These are phyloP conservation scores for Saccharomyces eubayanus DNA, from an alignment of 805 yeast genomes.

Conservation along the genomic window DNA sequence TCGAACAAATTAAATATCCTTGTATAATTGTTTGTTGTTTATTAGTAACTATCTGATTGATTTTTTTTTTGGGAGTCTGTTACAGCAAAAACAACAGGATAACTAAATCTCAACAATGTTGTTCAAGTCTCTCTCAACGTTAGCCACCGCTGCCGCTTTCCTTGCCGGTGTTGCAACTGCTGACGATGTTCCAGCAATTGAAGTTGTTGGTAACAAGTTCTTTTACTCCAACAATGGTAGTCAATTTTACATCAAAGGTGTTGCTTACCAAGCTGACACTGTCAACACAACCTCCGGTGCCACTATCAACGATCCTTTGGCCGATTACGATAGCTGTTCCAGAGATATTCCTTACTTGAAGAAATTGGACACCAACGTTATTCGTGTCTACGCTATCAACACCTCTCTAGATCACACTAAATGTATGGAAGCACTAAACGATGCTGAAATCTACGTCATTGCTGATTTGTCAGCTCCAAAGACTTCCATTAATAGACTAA, in stretches of 20 bases:
- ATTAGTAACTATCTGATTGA: background rate
- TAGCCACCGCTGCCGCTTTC: conserved; percentile 25
- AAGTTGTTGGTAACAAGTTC: conserved; percentile 69
- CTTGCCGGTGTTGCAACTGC: conserved; percentile 30
- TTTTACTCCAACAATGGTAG: conserved; percentile 71
- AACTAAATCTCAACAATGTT: conserved; percentile 21
- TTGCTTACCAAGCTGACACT: conserved; percentile 71
- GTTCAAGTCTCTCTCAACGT: conserved; percentile 31
- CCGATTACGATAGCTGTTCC: conserved; percentile 50
- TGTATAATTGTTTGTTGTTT: background rate
- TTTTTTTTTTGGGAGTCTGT: background rate
- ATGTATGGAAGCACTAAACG: conserved; percentile 58
- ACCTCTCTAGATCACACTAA: conserved; percentile 53
- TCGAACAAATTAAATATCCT: background rate
- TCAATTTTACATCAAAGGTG: conserved; percentile 68
- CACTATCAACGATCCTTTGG: conserved; percentile 61
- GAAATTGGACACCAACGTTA: conserved; percentile 55
- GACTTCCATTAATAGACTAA: conserved; percentile 50
- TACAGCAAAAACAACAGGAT: background rate
- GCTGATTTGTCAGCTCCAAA: conserved; percentile 71
- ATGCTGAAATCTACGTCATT: conserved; percentile 73
- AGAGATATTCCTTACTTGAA: conserved; percentile 69
- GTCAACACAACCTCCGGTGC: conserved; percentile 38
- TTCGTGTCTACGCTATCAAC: conserved; percentile 71
- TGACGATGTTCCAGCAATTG: conserved; percentile 52